These are phyloP conservation scores for Phytophthora constricta DNA, from an alignment of 352 stramenopile genomes.

Conservation along the genomic window DNA sequence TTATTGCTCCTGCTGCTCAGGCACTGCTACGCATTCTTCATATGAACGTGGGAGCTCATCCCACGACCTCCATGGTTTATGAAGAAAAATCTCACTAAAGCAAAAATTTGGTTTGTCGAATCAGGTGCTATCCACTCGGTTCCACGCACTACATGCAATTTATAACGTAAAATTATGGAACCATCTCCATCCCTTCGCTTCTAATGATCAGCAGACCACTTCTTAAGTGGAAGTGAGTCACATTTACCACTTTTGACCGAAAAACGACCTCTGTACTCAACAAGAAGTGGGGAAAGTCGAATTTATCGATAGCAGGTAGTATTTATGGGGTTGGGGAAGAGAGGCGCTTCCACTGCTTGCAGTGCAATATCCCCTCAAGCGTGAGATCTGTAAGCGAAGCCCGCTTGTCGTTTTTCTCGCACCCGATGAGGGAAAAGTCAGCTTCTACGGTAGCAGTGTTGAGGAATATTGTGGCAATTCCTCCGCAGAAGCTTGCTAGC, in stretches of 20 bases:
- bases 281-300: not conserved
- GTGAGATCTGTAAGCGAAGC: constrained; percentile 5
- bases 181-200: no score
- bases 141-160: no score
- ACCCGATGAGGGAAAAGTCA: constrained; percentile 13
- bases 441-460: constrained; percentile 21
- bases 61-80: no score
- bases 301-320: no score
- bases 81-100: no score
- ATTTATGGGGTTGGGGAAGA: not conserved
- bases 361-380: not conserved
- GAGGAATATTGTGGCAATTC: constrained; percentile 10
- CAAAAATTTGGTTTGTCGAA: no score
- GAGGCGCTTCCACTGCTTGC: not conserved
- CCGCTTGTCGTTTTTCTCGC: constrained; percentile 16
- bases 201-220: not conserved
- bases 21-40: no score
- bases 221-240: not conserved
- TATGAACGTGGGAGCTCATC: no score
- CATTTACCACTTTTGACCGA: not conserved
- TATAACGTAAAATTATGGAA: no score
- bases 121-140: no score
- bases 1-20: no score
- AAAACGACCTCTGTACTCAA: not conserved
- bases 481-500: constrained; percentile 15